Percentiles rank a stretch among this genome's conserved stretches.
Conservation (phyloP, 2,329 filamentous ascomycete genomes). For the Rutstroemia sp. region DNA sequence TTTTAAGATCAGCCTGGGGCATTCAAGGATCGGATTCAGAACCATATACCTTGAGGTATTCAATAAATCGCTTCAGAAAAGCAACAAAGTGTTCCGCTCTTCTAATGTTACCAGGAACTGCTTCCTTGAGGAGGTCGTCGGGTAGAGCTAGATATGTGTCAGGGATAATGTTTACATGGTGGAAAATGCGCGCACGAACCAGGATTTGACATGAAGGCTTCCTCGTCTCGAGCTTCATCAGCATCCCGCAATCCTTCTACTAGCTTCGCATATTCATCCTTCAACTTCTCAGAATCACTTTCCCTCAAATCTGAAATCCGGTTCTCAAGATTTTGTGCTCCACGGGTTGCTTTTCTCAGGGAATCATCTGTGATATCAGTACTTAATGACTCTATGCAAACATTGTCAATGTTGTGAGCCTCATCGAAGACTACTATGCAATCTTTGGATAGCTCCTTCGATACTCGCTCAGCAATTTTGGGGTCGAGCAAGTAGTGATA, state of each 20-base stretch:
- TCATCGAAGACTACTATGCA: slow-evolving; percentile 99
- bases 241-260: slow-evolving; percentile 85
- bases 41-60: slow-evolving; percentile 68
- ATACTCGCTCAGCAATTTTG: slow-evolving; percentile 80
- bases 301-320: slow-evolving; percentile 92
- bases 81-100: slow-evolving; percentile 93
- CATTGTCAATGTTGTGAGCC: slow-evolving; percentile 98
- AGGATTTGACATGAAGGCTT: slow-evolving; percentile 95
- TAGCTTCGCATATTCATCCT: slow-evolving; percentile 91
- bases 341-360: slow-evolving; percentile 79
- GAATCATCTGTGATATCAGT: slow-evolving; percentile 97
- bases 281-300: slow-evolving; percentile 89
- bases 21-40: background rate
- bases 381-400: slow-evolving; percentile 95
- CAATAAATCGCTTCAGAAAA: slow-evolving; percentile 93
- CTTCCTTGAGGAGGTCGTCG: slow-evolving; percentile 90
- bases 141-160: slow-evolving; percentile 57
- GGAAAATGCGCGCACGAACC: slow-evolving; percentile 19
- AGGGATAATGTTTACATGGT: background rate
- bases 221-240: slow-evolving; percentile 84
- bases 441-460: slow-evolving; percentile 92
- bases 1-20: slow-evolving; percentile 31
- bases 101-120: slow-evolving; percentile 91
- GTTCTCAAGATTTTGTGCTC: slow-evolving; percentile 82
- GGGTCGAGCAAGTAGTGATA: slow-evolving; percentile 97